Conservation (phyloP, 2,329 filamentous ascomycete species). For the Phoma sp. region DNA sequence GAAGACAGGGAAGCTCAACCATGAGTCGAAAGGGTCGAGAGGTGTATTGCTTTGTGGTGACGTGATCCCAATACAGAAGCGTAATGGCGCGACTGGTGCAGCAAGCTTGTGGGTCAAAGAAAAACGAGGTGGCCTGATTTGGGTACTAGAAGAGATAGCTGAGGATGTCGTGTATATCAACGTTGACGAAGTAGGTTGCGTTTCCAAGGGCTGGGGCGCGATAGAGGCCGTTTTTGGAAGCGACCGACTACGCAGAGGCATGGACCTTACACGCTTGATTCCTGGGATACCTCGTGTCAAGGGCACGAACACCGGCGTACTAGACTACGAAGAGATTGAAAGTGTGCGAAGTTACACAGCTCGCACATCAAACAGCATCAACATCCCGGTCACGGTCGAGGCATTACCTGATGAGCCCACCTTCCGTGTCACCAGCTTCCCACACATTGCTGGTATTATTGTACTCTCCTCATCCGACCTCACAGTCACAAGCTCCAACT, state of each 20-base stretch:
- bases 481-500: conserved; percentile 89
- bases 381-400: conserved; percentile 84
- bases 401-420: conserved; percentile 73
- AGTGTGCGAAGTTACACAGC: conserved; percentile 84
- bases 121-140: conserved; percentile 90
- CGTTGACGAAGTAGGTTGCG: conserved; percentile 78
- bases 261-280: conserved; percentile 79
- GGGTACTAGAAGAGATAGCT: conserved; percentile 97
- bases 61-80: conserved; percentile 96
- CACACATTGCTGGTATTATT: conserved; percentile 96
- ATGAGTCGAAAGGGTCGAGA: conserved; percentile 77
- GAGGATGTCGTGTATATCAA: conserved; percentile 85
- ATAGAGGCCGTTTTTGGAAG: conserved; percentile 86
- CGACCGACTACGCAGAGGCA: conserved; percentile 69
- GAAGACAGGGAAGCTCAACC: conserved; percentile 63
- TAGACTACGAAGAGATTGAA: conserved; percentile 79
- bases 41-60: conserved; percentile 94
- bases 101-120: conserved; percentile 99
- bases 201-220: conserved; percentile 76
- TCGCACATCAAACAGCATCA: conserved; percentile 76
- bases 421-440: conserved; percentile 89
- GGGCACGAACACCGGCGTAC: conserved; percentile 73
- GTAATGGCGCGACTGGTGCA: conserved; percentile 88
- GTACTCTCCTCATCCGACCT: conserved; percentile 83
- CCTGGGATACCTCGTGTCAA: conserved; percentile 81